Conservation (phyloP, 768 basidiomycete genomes). For the Agaricus sinodeliciosus region DNA sequence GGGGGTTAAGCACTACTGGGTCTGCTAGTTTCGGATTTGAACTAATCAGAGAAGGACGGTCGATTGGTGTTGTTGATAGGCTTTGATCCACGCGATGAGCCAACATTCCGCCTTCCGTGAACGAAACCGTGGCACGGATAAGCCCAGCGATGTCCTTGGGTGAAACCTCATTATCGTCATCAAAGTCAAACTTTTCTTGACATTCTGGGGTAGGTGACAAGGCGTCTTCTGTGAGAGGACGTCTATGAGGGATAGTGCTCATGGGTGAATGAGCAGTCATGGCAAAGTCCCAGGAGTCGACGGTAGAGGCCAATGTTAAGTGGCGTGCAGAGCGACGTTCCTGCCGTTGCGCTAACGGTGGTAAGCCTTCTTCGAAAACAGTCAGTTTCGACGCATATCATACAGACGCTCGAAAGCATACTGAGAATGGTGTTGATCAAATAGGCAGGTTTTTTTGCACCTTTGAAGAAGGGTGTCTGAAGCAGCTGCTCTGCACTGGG, state of each 20-base stretch:
- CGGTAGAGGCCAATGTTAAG: constrained; percentile 34
- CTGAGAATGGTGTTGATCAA: constrained; percentile 73
- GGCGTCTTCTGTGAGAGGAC: constrained; percentile 15
- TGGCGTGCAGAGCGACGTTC: constrained; percentile 49
- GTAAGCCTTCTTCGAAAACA: constrained; percentile 46
- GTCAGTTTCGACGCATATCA: background rate
- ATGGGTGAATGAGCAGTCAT: constrained; percentile 36
- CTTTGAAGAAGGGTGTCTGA: constrained; percentile 71
- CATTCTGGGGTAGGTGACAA: background rate
- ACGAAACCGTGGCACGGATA: background rate
- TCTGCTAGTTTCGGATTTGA: background rate
- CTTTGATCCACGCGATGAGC: background rate
- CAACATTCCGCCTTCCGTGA: background rate
- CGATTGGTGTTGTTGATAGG: background rate
- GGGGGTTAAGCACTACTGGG: background rate
- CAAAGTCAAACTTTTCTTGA: background rate
- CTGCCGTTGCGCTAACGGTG: constrained; percentile 67
- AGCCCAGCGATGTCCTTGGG: background rate
- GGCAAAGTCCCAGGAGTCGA: constrained; percentile 81
- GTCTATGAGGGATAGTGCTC: constrained; percentile 20
- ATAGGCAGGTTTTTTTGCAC: constrained; percentile 71
- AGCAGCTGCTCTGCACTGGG: constrained; percentile 78
- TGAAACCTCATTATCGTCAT: background rate
- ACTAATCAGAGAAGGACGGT: background rate
- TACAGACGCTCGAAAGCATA: constrained; percentile 16